Evolutionary conservation across 2,329 filamentous ascomycete species (phyloP).

Genomic region (Thielaviopsis ethacetica): DNA sequence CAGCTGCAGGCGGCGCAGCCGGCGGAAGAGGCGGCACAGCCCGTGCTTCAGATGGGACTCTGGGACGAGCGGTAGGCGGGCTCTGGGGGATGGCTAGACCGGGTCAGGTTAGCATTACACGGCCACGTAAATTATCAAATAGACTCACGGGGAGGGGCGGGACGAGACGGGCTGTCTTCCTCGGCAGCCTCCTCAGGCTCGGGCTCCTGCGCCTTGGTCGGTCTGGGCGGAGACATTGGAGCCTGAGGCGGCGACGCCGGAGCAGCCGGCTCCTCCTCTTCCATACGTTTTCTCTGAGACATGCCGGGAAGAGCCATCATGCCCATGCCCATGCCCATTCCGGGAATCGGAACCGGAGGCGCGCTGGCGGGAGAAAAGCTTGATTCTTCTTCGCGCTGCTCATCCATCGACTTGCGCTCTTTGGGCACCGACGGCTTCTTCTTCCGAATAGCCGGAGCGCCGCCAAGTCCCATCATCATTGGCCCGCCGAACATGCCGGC

Average conservation of each 20-base stretch:
- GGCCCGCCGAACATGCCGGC: constrained; percentile 76
- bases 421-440: constrained; percentile 27
- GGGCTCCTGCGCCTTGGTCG: background rate
- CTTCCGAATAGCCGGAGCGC: constrained; percentile 35
- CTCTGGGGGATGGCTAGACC: constrained; percentile 28
- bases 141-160: constrained; percentile 1
- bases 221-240: constrained; percentile 1
- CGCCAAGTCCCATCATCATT: constrained; percentile 47
- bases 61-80: constrained; percentile 38
- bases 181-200: constrained; percentile 14
- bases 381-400: constrained; percentile 27
- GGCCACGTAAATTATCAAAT: background rate
- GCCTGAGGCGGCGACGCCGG: constrained; percentile 18
- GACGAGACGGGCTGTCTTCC: constrained; percentile 12
- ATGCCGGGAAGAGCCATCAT: constrained; percentile 56
- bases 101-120: background rate
- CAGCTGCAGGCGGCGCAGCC: constrained; percentile 34
- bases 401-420: constrained; percentile 26
- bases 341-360: constrained; percentile 39
- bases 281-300: constrained; percentile 21
- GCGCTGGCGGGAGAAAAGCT: constrained; percentile 28
- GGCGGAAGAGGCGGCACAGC: constrained; percentile 38
- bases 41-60: constrained; percentile 43
- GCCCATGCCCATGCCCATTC: constrained; percentile 19
- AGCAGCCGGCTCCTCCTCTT: constrained; percentile 22